Conservation (phyloP, 2,329 filamentous ascomycete species). For the Colletotrichum sidae region DNA sequence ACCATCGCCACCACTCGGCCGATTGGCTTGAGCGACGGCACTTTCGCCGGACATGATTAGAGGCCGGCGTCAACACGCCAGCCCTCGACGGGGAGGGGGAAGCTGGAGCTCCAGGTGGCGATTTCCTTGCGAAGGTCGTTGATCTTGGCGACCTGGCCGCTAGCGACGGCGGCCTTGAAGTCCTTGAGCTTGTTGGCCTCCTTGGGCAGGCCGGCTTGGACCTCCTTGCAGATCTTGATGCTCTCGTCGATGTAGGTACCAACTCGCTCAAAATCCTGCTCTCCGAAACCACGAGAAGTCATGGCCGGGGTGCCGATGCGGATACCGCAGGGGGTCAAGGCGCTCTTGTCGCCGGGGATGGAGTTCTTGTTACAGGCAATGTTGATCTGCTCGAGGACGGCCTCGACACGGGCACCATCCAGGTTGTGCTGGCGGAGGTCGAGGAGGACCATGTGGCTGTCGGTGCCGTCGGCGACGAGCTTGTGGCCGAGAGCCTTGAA, state of each 20-base stretch:
- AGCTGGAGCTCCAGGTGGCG: conserved; percentile 84
- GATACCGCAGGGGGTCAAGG: conserved; percentile 92
- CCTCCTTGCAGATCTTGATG: conserved; percentile 90
- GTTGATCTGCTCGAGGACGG: conserved; percentile 96
- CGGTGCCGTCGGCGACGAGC: conserved; percentile 93
- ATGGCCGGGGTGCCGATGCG: conserved; percentile 98
- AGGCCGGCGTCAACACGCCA: conserved; percentile 72
- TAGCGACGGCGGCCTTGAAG: conserved; percentile 92
- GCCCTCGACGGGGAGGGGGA: conserved; percentile 90
- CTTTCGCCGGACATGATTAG: conserved; percentile 51
- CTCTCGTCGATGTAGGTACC: conserved; percentile 88
- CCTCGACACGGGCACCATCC: conserved; percentile 95
- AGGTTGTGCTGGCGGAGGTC: conserved; percentile 89
- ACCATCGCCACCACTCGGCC: conserved; percentile 1
- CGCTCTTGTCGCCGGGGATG: conserved; percentile 96
- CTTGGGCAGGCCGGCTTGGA: conserved; percentile 89
- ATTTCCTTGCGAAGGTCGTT: conserved; percentile 90
- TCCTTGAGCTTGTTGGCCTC: conserved; percentile 99
- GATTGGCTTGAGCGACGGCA: conserved; percentile 12
- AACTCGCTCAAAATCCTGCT: conserved; percentile 92
- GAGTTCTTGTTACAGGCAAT: conserved; percentile 99
- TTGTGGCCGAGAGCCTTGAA: conserved; percentile 92
- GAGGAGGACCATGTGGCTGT: conserved; percentile 96
- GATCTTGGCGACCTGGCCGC: conserved; percentile 84
- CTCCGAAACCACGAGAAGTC: conserved; percentile 94